phyloP scores from a whole-genome alignment of 2,329 filamentous ascomycete genomes.

The Alternaria brassicae region DNA sequence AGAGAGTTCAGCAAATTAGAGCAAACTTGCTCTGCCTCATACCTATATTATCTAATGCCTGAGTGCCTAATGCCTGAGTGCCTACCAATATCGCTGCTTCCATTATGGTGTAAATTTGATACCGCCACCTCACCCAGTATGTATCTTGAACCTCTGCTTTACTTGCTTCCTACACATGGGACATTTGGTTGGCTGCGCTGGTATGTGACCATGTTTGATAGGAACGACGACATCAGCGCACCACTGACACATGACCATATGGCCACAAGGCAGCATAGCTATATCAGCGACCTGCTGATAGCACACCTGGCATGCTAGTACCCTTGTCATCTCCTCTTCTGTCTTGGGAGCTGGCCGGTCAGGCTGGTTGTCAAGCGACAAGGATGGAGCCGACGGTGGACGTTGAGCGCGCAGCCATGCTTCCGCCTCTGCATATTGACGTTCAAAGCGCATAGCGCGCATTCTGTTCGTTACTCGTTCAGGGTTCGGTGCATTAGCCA shows the following conservation, averaged over 20 bases:
- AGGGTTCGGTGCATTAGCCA: background rate
- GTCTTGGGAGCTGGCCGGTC: conserved; percentile 57
- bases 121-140: conserved; percentile 24
- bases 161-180: conserved; percentile 57
- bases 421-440: conserved; percentile 1
- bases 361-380: conserved; percentile 56
- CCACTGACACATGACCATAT: conserved; percentile 63
- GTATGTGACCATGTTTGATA: conserved; percentile 51
- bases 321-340: conserved; percentile 58
- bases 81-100: background rate
- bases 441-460: background rate
- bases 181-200: conserved; percentile 50
- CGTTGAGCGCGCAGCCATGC: conserved; percentile 18
- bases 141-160: conserved; percentile 54
- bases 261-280: conserved; percentile 62
- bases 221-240: conserved; percentile 61
- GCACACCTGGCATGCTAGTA: conserved; percentile 62
- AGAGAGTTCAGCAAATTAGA: background rate
- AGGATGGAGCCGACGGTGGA: conserved; percentile 20
- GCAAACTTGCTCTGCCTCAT: background rate
- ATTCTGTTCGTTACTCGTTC: background rate
- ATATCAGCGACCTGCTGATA: conserved; percentile 61
- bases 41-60: background rate
- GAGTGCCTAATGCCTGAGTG: background rate
- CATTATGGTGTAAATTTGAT: background rate